Evolutionary conservation across 202 grass and related monocot genomes (phyloP).

Genomic region (Eragrostis tef): DNA sequence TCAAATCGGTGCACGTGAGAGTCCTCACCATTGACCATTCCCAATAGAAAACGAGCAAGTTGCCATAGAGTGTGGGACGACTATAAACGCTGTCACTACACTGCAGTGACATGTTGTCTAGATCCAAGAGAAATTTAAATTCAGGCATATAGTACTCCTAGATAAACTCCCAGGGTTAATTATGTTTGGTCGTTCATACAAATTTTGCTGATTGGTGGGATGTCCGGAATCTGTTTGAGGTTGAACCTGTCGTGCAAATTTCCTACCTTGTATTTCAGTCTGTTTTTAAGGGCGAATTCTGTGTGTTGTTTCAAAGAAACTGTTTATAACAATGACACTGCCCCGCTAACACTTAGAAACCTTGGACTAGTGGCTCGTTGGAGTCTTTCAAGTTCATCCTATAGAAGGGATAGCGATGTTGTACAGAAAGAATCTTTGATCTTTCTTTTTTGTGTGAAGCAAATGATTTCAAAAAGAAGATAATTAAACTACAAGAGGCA

Average conservation of each 20-base stretch:
- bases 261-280: background rate
- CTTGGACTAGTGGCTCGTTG: background rate
- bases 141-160: background rate
- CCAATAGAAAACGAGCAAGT: background rate
- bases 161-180: background rate
- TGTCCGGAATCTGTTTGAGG: background rate
- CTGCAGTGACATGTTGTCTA: constrained; percentile 30
- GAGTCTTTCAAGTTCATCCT: background rate
- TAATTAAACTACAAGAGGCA: too few species aligned
- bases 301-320: background rate
- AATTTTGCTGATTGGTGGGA: background rate
- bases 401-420: too few species aligned
- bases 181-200: background rate
- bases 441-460: background rate
- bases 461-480: constrained; percentile 1
- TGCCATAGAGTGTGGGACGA: background rate
- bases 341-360: background rate
- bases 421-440: background rate
- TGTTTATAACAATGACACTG: background rate
- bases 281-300: background rate
- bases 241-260: background rate
- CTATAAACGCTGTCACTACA: constrained; percentile 17
- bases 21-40: constrained; percentile 9
- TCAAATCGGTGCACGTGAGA: constrained; percentile 3
- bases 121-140: background rate